phyloP scores from a whole-genome alignment of 176 grass and related monocot genomes.

The Pontederia paniculata region DNA sequence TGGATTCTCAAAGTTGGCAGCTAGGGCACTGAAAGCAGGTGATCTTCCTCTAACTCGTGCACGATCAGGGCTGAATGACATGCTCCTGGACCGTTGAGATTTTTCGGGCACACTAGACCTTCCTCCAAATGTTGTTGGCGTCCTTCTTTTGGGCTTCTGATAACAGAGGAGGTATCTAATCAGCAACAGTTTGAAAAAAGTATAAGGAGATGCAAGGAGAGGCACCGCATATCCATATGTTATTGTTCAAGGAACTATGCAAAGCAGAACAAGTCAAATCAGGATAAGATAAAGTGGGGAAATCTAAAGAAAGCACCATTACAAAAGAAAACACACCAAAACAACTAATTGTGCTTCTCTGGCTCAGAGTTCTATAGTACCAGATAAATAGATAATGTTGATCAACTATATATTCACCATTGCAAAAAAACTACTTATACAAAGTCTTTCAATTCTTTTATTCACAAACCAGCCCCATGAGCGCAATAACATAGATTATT shows the following conservation, averaged over 20 bases:
- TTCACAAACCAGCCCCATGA: too few species aligned
- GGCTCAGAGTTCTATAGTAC: too few species aligned
- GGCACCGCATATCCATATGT: neutral
- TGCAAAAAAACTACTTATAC: too few species aligned
- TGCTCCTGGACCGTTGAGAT: conserved; percentile 76
- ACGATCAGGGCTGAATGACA: conserved; percentile 82
- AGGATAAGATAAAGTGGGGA: too few species aligned
- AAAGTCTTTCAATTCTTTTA: too few species aligned
- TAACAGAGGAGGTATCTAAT: conserved; percentile 1
- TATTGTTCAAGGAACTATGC: too few species aligned
- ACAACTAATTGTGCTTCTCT: too few species aligned
- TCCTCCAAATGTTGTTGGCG: conserved; percentile 30
- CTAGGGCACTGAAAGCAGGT: conserved; percentile 74
- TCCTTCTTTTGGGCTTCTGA: conserved; percentile 69
- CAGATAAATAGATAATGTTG: too few species aligned
- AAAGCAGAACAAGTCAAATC: too few species aligned
- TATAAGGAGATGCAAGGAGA: conserved; percentile 4
- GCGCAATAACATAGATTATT: neutral
- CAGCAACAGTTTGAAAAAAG: conserved; percentile 9
- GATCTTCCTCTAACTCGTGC: conserved; percentile 75
- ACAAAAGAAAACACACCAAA: too few species aligned
- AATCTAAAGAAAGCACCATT: too few species aligned
- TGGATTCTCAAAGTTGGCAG: conserved; percentile 79
- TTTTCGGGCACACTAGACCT: conserved; percentile 56
- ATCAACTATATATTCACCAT: too few species aligned